Base-by-base conservation (phyloP, 2,329 filamentous ascomycete genomes). In the Aspergillus ruber region DNA sequence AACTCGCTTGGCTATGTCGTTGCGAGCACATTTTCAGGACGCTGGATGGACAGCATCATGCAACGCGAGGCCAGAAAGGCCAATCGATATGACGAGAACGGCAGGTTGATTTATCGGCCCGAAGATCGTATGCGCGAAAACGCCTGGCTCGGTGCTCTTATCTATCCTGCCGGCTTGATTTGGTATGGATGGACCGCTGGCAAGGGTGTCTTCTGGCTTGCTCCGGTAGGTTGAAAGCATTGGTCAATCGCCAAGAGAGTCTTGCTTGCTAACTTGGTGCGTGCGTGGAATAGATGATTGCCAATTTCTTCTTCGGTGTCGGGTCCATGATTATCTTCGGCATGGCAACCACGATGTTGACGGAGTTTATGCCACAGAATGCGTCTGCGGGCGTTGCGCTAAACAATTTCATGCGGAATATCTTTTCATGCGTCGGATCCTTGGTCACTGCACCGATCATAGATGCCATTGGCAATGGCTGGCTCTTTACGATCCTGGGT, bases 71-170 rank as follows among this genome's bases (percentile, higher is more conserved):
- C 88, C 0, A 72, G 71, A n/a, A 83, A 77, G 53, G 86, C 85
- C 0, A 81, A 80, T 10, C 75, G 86, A 20, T 85, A 84, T 57
- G 85, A 88, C 55, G 77, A 76, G 32, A 67, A 79, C 33, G 87
- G 86, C 12, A 78, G 77, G 49, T 72, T 88, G 17, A 70, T 88
- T 8, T 85, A 82, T 59, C 73, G 81, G 2, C 88, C 88, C 0
- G 88, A 93, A 67, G 88, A 94, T 64, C 79, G 88, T 10, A 87
- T 93, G 80, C 76, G 83, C 39, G 85, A 91, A 62, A 93, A 94
- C 61, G 85, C 85, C 2, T 91, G 84, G 84, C 66, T 90, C 0
- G 85, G 84, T 3, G 83, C 83, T 0, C 72, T 82, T 3, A 56
- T 90, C 41, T 90, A 86, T 56, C 88, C 88, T 0, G 74, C 75